Evolutionary conservation across 1,284 basidiomycete genomes (phyloP).

Genomic region (Neotropicomus parvogracilis): DNA sequence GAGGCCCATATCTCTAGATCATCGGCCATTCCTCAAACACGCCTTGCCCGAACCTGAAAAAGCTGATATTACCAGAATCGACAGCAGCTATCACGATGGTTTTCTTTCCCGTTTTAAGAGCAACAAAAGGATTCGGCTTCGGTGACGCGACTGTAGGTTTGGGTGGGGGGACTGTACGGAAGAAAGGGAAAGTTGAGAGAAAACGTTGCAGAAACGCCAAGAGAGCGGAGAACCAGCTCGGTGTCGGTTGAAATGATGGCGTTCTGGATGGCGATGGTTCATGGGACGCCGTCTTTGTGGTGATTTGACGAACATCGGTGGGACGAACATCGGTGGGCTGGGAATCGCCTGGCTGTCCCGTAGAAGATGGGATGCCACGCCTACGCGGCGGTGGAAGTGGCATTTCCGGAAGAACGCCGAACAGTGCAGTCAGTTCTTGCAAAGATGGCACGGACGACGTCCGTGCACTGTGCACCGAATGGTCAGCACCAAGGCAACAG

Average conservation of each 20-base stretch:
- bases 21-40: constrained; percentile 80
- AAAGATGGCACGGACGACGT: constrained; percentile 72
- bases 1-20: constrained; percentile 12
- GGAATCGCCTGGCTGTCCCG: constrained; percentile 18
- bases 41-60: constrained; percentile 86
- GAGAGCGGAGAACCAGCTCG: background rate
- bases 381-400: constrained; percentile 54
- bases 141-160: constrained; percentile 37
- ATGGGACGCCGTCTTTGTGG: constrained; percentile 6
- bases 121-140: constrained; percentile 64
- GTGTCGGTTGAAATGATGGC: background rate
- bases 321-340: constrained; percentile 9
- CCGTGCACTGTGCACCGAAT: constrained; percentile 49
- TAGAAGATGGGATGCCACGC: constrained; percentile 16
- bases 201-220: constrained; percentile 1
- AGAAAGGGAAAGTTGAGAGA: constrained; percentile 12
- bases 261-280: background rate
- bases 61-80: constrained; percentile 84
- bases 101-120: constrained; percentile 82
- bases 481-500: background rate
- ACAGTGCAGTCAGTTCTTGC: constrained; percentile 62
- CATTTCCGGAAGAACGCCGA: constrained; percentile 56
- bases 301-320: no score
- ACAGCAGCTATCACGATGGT: constrained; percentile 86
- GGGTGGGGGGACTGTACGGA: constrained; percentile 17